A percentile compares a stretch with the other conserved stretches of the same genome.
Evolutionary conservation across 495 filamentous ascomycete genomes (phyloP).

Genomic region (Neurospora sp.): DNA sequence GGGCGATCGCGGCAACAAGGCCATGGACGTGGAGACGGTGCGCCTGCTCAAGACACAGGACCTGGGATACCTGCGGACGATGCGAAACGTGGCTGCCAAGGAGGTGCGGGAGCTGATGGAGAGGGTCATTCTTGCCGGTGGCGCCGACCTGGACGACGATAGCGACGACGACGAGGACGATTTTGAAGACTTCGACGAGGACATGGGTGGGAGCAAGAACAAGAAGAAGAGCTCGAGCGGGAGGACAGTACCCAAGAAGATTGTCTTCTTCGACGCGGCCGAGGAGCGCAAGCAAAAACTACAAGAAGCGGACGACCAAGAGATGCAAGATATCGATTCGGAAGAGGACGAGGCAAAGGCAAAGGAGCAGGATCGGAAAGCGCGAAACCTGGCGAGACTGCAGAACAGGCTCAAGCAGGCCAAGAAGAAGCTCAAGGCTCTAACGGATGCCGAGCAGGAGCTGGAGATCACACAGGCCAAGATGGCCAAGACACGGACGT

Average conservation of each 20-base stretch:
- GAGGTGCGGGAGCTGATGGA: constrained; percentile 35
- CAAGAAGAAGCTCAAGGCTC: constrained; percentile 57
- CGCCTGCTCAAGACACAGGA: constrained; percentile 95
- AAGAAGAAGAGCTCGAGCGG: not conserved
- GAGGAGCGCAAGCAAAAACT: constrained; percentile 23
- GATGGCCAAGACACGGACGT: constrained; percentile 61
- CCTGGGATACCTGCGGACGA: constrained; percentile 69
- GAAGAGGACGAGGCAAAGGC: constrained; percentile 40
- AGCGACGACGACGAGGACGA: constrained; percentile 22
- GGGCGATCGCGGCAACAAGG: constrained; percentile 52
- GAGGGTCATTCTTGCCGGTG: constrained; percentile 29
- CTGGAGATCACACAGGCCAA: constrained; percentile 54
- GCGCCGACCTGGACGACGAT: constrained; percentile 15
- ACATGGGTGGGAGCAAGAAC: constrained; percentile 7
- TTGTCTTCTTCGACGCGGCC: constrained; percentile 32
- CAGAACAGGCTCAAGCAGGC: constrained; percentile 48
- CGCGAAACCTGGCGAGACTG: constrained; percentile 33
- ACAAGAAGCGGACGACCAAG: constrained; percentile 34
- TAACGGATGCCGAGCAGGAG: constrained; percentile 62
- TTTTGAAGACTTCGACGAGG: constrained; percentile 14
- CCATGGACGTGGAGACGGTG: constrained; percentile 58
- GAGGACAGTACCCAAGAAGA: constrained; percentile 27
- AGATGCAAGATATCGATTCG: constrained; percentile 16
- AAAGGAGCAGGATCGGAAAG: constrained; percentile 36
- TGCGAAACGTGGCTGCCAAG: constrained; percentile 40